A percentile compares a stretch with the other conserved stretches of the same genome.
phyloP scores from a whole-genome alignment of 1,284 basidiomycete species.

The Taiwanofungus camphoratus region DNA sequence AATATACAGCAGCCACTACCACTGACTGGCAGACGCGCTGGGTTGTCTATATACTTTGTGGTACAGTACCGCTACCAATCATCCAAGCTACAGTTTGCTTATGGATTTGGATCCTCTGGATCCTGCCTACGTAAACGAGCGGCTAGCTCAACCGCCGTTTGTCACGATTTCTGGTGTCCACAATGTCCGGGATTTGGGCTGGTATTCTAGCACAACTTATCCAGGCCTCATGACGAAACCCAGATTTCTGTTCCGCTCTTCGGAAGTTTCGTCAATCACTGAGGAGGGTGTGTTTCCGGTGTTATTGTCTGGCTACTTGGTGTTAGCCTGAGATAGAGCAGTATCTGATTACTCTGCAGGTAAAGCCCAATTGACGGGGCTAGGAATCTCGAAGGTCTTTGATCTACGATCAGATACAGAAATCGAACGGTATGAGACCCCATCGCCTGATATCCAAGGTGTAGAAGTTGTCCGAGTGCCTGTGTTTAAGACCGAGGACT shows the following conservation, averaged over 20 bases:
- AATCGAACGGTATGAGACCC: conserved; percentile 64
- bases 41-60: neutral
- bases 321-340: conserved; percentile 2
- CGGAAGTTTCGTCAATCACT: conserved; percentile 63
- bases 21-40: neutral
- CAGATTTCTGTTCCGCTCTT: conserved; percentile 54
- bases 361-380: conserved; percentile 43
- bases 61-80: neutral
- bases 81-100: no score
- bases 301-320: no score
- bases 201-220: conserved; percentile 41
- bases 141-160: conserved; percentile 63
- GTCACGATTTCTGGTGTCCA: conserved; percentile 61
- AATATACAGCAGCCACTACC: conserved; percentile 20
- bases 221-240: conserved; percentile 50
- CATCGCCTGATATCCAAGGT: conserved; percentile 55
- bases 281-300: conserved; percentile 43
- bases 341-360: conserved; percentile 34
- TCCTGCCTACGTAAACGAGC: conserved; percentile 51
- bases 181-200: conserved; percentile 67
- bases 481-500: conserved; percentile 68
- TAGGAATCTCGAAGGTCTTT: conserved; percentile 63
- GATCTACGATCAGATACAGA: conserved; percentile 75
- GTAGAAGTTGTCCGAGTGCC: conserved; percentile 54
- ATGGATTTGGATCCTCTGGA: conserved; percentile 55